Percentiles rank a stretch among this genome's conserved stretches.
These are phyloP conservation scores for Cladosporium sp. DNA, from an alignment of 2,329 filamentous ascomycete genomes.

Conservation along the genomic window DNA sequence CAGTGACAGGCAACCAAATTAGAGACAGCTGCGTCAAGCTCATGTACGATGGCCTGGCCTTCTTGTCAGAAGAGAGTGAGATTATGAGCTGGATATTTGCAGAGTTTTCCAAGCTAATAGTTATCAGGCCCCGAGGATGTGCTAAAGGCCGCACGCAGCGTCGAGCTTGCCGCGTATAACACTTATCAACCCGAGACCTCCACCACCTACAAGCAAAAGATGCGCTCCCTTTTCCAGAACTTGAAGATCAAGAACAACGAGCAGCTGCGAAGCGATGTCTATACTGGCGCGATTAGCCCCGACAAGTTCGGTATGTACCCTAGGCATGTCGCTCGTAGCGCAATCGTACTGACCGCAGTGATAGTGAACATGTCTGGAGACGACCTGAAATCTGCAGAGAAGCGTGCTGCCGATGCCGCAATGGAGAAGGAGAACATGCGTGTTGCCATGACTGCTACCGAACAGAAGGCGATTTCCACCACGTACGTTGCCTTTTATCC, in stretches of 20 bases:
- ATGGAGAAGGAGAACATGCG: constrained; percentile 92
- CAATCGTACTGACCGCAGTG: background rate
- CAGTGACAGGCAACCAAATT: constrained; percentile 66
- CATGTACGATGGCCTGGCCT: constrained; percentile 87
- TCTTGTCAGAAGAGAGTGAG: constrained; percentile 55
- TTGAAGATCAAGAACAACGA: constrained; percentile 88
- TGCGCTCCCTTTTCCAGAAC: constrained; percentile 89
- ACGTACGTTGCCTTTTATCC: constrained; percentile 23
- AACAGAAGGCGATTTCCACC: constrained; percentile 70
- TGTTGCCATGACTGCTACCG: constrained; percentile 90
- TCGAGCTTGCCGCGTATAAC: constrained; percentile 72
- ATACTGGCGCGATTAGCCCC: constrained; percentile 66
- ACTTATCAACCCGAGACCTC: constrained; percentile 65
- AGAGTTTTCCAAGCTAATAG: constrained; percentile 1
- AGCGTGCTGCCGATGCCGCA: constrained; percentile 68
- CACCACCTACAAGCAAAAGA: constrained; percentile 75
- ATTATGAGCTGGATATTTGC: background rate
- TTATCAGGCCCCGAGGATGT: constrained; percentile 56
- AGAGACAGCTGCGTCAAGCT: constrained; percentile 86
- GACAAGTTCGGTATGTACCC: constrained; percentile 52
- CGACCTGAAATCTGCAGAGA: constrained; percentile 83
- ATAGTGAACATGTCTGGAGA: constrained; percentile 76
- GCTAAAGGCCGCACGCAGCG: constrained; percentile 59
- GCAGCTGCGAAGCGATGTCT: constrained; percentile 68
- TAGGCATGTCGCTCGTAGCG: background rate